Conservation (phyloP, 1,139 yeast genomes). For the Chernovozyma aurita region DNA sequence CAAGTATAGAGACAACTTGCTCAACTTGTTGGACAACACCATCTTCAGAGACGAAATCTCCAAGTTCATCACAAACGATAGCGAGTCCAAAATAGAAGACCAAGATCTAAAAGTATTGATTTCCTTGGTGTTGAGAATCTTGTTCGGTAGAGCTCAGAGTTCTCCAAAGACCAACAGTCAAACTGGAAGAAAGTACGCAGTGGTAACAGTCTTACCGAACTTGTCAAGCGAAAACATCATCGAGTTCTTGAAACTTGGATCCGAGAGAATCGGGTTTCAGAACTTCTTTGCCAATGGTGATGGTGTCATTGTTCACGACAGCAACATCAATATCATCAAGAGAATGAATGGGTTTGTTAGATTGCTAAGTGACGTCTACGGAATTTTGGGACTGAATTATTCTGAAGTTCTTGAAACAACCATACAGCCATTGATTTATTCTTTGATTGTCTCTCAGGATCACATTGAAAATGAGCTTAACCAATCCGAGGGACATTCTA, state of each 20-base stretch:
- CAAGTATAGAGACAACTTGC: conserved; percentile 70
- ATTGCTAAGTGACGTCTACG: conserved; percentile 59
- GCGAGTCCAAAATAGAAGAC: conserved; percentile 52
- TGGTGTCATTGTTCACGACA: conserved; percentile 6
- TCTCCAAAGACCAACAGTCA: conserved; percentile 58
- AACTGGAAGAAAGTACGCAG: conserved; percentile 71
- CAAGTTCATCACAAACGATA: conserved; percentile 50
- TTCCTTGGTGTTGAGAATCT: conserved; percentile 71
- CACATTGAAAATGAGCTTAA: conserved; percentile 23
- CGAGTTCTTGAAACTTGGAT: conserved; percentile 60
- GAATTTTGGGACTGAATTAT: conserved; percentile 59
- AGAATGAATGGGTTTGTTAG: conserved; percentile 69
- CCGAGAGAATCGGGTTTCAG: conserved; percentile 46
- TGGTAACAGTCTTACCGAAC: conserved; percentile 64
- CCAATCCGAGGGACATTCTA: conserved; percentile 11
- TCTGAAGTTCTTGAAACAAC: conserved; percentile 46
- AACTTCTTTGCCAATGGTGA: conserved; percentile 25
- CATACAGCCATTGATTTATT: conserved; percentile 57
- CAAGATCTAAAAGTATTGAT: conserved; percentile 57
- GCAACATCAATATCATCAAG: conserved; percentile 28
- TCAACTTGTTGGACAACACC: conserved; percentile 75
- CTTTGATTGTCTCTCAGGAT: conserved; percentile 53
- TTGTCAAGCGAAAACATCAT: conserved; percentile 51
- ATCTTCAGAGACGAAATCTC: conserved; percentile 82
- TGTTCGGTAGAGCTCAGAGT: conserved; percentile 83